Evolutionary conservation across 2,329 filamentous ascomycete genomes (phyloP), one percentile per base, ranked within the genome.

Genomic region (Thielaviopsis musarum): DNA sequence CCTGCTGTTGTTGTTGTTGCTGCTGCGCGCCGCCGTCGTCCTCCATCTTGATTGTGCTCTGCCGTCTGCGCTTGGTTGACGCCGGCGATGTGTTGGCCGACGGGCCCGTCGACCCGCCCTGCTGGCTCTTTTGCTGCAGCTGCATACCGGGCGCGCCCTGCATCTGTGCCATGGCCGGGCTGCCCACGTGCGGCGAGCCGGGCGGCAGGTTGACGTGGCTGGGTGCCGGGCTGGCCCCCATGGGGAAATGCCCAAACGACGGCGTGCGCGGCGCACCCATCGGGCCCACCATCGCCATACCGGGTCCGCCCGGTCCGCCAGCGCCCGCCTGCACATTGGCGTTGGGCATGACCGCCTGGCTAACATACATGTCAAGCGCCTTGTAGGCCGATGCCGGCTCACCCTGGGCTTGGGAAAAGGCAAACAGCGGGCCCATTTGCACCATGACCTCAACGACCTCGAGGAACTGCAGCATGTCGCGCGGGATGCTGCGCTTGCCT

Each of bases 361-460:
- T 73, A 45, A 84, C 78, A 64, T 83, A 84, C 65, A 83, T 77
- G 26, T 83, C 77, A 26, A 86, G 74, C 2, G 82, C 80, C 22
- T 70, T 68, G 61, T 82, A 83, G 2, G 30, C 30, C 0, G 83
- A 80, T 1, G 75, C 72, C 2, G 83, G 68, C 7, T 72, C 72
- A 2, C 78, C 73, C 64, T 85, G 77, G 15, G 70, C 66, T 62
- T 83, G 78, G 53, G 74, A 80, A 64, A 76, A 84, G 56, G 68
- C 69, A 67, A 86, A 84, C 3, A 86, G 69, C 1, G 80, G 80
- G 64, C 77, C 81, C 81, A 84, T 84, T 66, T 83, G 79, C 61
- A 79, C 79, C 73, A 85, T 79, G 49, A 85, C 80, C 67, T 85
- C 82, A 59, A 80, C 79, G 67, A 84, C 81, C 76, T 85, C 82